A percentile compares a stretch with the other conserved stretches of the same genome.
Conservation (phyloP, 495 filamentous ascomycete genomes). For the Hyaloscypha variabilis region DNA sequence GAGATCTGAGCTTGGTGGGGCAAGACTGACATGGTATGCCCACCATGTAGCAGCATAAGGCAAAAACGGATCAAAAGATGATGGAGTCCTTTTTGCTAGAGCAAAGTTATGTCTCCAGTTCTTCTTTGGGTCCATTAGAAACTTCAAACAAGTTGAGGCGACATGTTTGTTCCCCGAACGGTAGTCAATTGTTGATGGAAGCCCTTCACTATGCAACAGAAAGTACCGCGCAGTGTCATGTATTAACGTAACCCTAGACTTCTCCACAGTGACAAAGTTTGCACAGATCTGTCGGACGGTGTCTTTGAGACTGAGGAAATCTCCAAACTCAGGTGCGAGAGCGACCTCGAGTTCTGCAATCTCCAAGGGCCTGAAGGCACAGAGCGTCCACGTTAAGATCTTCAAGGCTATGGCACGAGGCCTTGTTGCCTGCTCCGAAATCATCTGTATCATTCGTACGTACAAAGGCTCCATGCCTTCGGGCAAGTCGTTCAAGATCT, state of each 20-base stretch:
- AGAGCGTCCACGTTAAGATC: slow-evolving; percentile 23
- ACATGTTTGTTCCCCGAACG: slow-evolving; percentile 1
- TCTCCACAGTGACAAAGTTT: slow-evolving; percentile 41
- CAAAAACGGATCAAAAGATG: slow-evolving; percentile 8
- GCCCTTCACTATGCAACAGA: background rate
- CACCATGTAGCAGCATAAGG: slow-evolving; percentile 8
- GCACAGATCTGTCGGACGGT: slow-evolving; percentile 35
- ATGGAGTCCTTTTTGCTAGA: background rate
- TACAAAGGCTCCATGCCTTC: no score
- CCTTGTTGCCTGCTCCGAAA: slow-evolving; percentile 8
- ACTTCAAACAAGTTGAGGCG: slow-evolving; percentile 3
- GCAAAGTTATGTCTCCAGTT: slow-evolving; percentile 2
- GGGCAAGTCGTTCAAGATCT: background rate
- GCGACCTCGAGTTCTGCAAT: slow-evolving; percentile 11
- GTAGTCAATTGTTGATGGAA: background rate
- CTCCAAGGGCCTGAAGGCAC: background rate
- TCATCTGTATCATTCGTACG: background rate
- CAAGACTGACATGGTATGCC: slow-evolving; percentile 15
- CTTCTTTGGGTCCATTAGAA: slow-evolving; percentile 3
- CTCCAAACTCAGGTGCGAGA: slow-evolving; percentile 4
- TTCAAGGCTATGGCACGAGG: slow-evolving; percentile 1
- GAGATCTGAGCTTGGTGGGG: background rate
- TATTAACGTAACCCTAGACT: slow-evolving; percentile 37
- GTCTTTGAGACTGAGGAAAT: slow-evolving; percentile 10
- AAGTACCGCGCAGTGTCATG: slow-evolving; percentile 40